Evolutionary conservation across 345 rosid species (phyloP), one percentile per base, ranked within the genome.

Genomic region (Populus ilicifolia): DNA sequence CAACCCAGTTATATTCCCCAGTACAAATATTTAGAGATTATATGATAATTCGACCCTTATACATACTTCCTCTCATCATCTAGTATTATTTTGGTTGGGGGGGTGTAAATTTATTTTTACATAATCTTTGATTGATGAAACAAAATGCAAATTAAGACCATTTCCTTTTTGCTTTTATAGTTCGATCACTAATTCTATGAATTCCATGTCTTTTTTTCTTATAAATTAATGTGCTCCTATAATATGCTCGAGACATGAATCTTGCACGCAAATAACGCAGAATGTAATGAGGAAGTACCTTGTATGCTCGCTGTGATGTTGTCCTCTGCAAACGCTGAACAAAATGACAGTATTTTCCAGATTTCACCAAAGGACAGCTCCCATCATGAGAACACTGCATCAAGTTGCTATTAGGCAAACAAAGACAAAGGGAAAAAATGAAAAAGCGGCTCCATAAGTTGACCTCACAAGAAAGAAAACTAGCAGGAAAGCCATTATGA

Each of bases 321-420:
- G 98, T 96, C 85, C 99, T 89, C 86, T 94, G 94, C 89, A 94
- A 80, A 35, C 96, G 94, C 84, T 96, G 98, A 79, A 85, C 94
- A 82, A 94, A 94, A 87, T 94, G 98, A 77, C 97, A 92, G 82
- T 92, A 96, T 79, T 96, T 96, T 77, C 82, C 93, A 48, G 94
- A 85, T 71, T 91, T 92, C 82, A 85, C 93, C 87, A 96, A 78
- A 18, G 97, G 93, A 80, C 98, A 96, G 21, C 62, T 85, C 72
- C 98, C 98, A 77, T 94, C 98, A 84, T 96, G 98, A 78, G 99
- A 89, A 83, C 99, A 94, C 97, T 94, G 87, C 81, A 84, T 69
- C 67, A 81, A 52, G 67, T 67, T 43, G 23, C 35, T 35, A 36
- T 70, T 69, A 67, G 67, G 54, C 38, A 27, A 62, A 64, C 48